Evolutionary conservation across 176 grass and related monocot species (phyloP), one percentile per base, ranked within the genome.

Genomic region (Aechmea fasciata): DNA sequence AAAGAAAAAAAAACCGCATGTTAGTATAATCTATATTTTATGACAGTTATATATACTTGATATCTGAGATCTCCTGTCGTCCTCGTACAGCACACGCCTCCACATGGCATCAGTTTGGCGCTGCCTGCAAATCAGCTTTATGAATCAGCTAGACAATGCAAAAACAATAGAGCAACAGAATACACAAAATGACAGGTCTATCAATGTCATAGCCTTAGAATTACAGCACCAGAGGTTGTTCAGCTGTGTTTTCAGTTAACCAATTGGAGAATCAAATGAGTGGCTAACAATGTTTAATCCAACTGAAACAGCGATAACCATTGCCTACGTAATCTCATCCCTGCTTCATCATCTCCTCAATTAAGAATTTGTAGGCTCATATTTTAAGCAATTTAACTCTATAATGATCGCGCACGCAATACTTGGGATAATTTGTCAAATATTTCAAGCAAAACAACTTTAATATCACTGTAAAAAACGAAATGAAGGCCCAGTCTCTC

Each of bases 41-140:
- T 1, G 26, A 9, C 22, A 63, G n/a, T 78, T 20, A 19, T 63
- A 53, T 71, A 76, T 79, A 91, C 81, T 51, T 71, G 81, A 75
- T 79, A 50, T 73, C 49, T 73, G 52, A 24, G 50, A 62, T 83
- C 24, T 63, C 12, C 41, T 14, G 55, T 48, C 55, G 77, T 80
- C 79, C 52, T 77, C 79, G 61, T 82, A 91, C 20, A 87, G 85
- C 64, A 87, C 82, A 72, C 80, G 79, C 49, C 76, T 91, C 89
- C 79, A 83, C 11, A 66, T 88, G 49, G 70, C 85, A 78, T 91
- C 79, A 77, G 26, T 80, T 57, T 41, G 85, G 13, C 55, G 70
- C 52, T 69, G 84, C 79, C 79, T 91, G 76, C 13, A 79, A 75
- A 74, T 69, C 20, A 13, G 0, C 61, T 24, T 24, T 11, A 71